phyloP scores from a whole-genome alignment of 768 basidiomycete species.

The Auriscalpium microsporum region DNA sequence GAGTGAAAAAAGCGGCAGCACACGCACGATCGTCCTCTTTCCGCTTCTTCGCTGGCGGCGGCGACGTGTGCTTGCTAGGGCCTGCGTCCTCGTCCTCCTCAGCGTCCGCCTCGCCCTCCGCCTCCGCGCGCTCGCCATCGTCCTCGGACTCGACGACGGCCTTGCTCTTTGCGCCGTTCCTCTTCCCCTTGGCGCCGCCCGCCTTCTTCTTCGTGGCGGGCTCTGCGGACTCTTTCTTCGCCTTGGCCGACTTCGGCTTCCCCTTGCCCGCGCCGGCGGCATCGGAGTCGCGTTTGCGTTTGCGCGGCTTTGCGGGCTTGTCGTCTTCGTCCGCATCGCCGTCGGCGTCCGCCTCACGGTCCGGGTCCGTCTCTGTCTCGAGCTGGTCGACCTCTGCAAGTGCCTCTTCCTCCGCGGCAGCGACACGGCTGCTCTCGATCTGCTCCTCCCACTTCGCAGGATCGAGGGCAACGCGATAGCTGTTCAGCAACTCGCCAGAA shows the following conservation, averaged over 20 bases:
- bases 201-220: conserved; percentile 28
- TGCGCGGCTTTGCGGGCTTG: conserved; percentile 34
- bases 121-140: conserved; percentile 39
- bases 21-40: conserved; percentile 54
- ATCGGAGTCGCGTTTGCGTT: conserved; percentile 59
- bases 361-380: conserved; percentile 37
- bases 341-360: conserved; percentile 37
- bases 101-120: conserved; percentile 24
- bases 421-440: conserved; percentile 25
- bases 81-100: conserved; percentile 31
- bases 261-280: conserved; percentile 26
- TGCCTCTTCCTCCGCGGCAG: conserved; percentile 37
- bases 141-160: conserved; percentile 63
- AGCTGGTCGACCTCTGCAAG: conserved; percentile 64
- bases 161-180: conserved; percentile 54
- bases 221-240: conserved; percentile 35
- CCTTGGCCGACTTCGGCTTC: conserved; percentile 34
- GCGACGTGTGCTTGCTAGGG: conserved; percentile 44
- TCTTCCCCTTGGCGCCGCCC: conserved; percentile 34
- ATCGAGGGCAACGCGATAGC: conserved; percentile 68
- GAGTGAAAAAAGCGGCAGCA: background rate
- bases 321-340: conserved; percentile 33
- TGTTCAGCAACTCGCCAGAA: conserved; percentile 64
- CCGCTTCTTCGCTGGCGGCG: conserved; percentile 58
- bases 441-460: conserved; percentile 61